Evolutionary conservation across 2,329 filamentous ascomycete species (phyloP).

Genomic region (Alternaria sp.): DNA sequence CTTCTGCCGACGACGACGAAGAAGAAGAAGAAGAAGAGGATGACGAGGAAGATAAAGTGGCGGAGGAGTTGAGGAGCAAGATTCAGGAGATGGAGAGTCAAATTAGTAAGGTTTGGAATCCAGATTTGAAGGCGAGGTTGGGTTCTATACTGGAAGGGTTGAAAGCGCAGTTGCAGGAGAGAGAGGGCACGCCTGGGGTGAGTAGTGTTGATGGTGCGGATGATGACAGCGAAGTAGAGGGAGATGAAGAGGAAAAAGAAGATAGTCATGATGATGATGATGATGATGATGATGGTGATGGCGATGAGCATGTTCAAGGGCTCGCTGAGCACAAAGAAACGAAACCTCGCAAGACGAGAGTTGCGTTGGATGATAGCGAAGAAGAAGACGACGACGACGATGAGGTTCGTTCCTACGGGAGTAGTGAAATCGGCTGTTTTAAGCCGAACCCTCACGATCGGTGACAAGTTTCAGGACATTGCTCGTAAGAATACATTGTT

Average conservation of each 20-base stretch:
- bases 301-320: not conserved
- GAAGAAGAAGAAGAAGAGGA: conserved; percentile 39
- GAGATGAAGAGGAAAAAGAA: not conserved
- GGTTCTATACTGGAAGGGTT: conserved; percentile 41
- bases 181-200: conserved; percentile 15
- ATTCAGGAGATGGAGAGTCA: conserved; percentile 50
- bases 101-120: conserved; percentile 45
- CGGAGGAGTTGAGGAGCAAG: conserved; percentile 44
- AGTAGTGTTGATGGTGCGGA: not conserved
- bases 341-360: not conserved
- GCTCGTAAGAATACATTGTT: conserved; percentile 12
- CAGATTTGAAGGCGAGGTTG: conserved; percentile 46
- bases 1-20: conserved; percentile 35
- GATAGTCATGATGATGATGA: not conserved
- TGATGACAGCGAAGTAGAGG: conserved; percentile 3
- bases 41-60: conserved; percentile 33
- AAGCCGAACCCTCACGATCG: not conserved
- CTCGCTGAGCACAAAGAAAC: not conserved
- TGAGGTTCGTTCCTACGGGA: not conserved
- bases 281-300: not conserved
- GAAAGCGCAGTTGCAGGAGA: conserved; percentile 40
- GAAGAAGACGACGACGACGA: not conserved
- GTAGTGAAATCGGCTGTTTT: not conserved
- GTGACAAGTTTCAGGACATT: accelerated
- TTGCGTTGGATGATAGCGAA: not conserved